Evolutionary conservation across 2,329 filamentous ascomycete genomes (phyloP).

Genomic region (Chalara sp.): DNA sequence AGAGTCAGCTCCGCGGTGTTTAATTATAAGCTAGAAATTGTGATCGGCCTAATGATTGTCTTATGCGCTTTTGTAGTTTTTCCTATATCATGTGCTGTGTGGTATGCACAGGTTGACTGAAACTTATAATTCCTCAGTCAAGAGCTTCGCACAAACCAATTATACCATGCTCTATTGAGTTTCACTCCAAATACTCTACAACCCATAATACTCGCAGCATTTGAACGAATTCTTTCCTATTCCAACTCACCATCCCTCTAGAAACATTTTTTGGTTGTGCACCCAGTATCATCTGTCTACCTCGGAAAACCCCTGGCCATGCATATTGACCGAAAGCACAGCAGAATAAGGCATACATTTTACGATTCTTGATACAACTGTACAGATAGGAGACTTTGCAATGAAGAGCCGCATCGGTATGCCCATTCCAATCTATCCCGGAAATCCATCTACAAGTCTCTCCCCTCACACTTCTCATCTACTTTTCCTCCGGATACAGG

Average conservation of each 20-base stretch:
- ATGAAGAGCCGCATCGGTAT: conserved; percentile 14
- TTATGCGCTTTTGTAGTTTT: too few species aligned
- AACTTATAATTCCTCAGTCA: too few species aligned
- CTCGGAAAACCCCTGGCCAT: neutral
- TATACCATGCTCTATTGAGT: too few species aligned
- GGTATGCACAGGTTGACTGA: too few species aligned
- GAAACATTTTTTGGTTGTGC: neutral
- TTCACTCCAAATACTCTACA: too few species aligned
- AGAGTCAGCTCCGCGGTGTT: too few species aligned
- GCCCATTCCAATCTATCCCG: conserved; percentile 12
- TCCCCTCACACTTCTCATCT: conserved; percentile 18
- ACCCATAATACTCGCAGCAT: neutral
- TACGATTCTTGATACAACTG: conserved; percentile 28
- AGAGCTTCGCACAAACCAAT: too few species aligned
- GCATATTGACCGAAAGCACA: neutral
- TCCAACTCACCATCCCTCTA: neutral
- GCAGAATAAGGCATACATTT: conserved; percentile 19
- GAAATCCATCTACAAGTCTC: conserved; percentile 8
- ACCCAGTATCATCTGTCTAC: too few species aligned
- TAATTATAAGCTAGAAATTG: too few species aligned
- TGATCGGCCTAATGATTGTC: too few species aligned
- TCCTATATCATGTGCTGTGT: too few species aligned
- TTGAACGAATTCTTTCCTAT: neutral
- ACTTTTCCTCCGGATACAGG: conserved; percentile 63
- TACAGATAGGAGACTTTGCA: conserved; percentile 24